A percentile compares a stretch with the other conserved stretches of the same genome.
These are phyloP conservation scores for Tuber microsphaerosporum DNA, from an alignment of 495 filamentous ascomycete species.

Conservation along the genomic window DNA sequence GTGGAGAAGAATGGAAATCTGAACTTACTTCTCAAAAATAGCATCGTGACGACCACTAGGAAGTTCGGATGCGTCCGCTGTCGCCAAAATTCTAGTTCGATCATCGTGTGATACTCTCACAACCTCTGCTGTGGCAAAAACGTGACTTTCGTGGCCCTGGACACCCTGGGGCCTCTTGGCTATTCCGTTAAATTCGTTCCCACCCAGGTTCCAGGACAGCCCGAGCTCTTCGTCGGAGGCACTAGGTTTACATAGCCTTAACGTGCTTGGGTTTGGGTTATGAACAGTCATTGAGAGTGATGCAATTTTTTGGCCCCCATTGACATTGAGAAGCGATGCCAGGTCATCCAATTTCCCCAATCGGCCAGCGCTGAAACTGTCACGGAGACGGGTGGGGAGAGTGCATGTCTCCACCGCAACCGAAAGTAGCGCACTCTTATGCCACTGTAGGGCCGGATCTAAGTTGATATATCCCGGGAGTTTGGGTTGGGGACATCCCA, in stretches of 20 bases:
- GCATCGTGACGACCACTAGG: conserved; percentile 46
- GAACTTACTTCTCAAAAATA: conserved; percentile 56
- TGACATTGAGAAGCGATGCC: conserved; percentile 63
- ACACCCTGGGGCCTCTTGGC: conserved; percentile 11
- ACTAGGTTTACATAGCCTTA: neutral
- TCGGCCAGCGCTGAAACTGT: conserved; percentile 43
- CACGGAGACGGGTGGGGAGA: conserved; percentile 65
- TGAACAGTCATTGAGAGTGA: conserved; percentile 54
- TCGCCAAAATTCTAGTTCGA: conserved; percentile 17
- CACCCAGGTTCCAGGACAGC: conserved; percentile 25
- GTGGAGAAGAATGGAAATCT: conserved; percentile 2
- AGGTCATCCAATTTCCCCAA: conserved; percentile 56
- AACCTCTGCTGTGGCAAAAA: conserved; percentile 58
- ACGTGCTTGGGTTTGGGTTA: conserved; percentile 13
- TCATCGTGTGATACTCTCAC: conserved; percentile 41
- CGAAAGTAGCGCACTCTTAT: conserved; percentile 68
- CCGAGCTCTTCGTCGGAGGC: conserved; percentile 22
- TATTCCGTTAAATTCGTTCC: conserved; percentile 13
- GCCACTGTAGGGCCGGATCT: conserved; percentile 66
- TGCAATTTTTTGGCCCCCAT: conserved; percentile 73
- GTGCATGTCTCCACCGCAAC: conserved; percentile 72
- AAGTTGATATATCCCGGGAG: conserved; percentile 58
- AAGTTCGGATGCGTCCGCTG: conserved; percentile 37
- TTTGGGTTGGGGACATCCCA: conserved; percentile 54
- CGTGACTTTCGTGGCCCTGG: conserved; percentile 45